Evolutionary conservation across 352 stramenopile species (phyloP), one percentile per base, ranked within the genome.

Genomic region (Phytophthora pisi): DNA sequence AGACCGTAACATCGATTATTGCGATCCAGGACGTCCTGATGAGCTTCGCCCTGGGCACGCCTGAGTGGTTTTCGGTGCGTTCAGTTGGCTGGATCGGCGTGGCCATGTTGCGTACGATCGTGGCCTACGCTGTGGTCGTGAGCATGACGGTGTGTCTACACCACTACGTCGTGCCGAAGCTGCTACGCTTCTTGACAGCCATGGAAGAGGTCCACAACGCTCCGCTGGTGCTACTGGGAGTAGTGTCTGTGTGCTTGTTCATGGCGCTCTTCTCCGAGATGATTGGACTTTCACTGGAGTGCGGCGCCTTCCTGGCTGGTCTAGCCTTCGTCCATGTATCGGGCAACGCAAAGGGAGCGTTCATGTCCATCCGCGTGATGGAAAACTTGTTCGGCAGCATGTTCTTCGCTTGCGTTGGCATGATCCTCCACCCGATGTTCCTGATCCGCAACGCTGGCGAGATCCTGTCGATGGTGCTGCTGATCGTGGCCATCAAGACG

Each of bases 331-430:
- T 95, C 23, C 88, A 89, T 40, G 78, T 84, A 20, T 89, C 84
- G 13, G 68, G 58, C 15, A 80, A 88, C 30, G 84, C 81, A 9
- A 89, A 94, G 54, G 78, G 64, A 13, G 87, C 87, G 7, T 90
- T 95, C 64, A 90, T 81, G 49, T 94, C 87, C 6, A 95, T 96
- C 53, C 86, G 86, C 24, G 86, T 95, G 65, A 89, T 96, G 72
- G 88, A 96, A 65, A 95, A 95, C 57, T 55, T 96, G 42, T 96
- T 96, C 47, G 88, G 88, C 0, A 94, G 85, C 55, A 95, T 96
- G 86, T 96, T 95, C 57, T 96, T 96, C 57, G 88, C 85, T 47
- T 94, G 86, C 26, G 88, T 96, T 18, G 88, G 88, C 0, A 93
- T 96, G 88, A 96, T 96, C 61, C 60, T 96, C 46, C 85, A 95